Evolutionary conservation across 1,284 basidiomycete species (phyloP), one percentile per base, ranked within the genome.

Genomic region (Naganishia sp.): DNA sequence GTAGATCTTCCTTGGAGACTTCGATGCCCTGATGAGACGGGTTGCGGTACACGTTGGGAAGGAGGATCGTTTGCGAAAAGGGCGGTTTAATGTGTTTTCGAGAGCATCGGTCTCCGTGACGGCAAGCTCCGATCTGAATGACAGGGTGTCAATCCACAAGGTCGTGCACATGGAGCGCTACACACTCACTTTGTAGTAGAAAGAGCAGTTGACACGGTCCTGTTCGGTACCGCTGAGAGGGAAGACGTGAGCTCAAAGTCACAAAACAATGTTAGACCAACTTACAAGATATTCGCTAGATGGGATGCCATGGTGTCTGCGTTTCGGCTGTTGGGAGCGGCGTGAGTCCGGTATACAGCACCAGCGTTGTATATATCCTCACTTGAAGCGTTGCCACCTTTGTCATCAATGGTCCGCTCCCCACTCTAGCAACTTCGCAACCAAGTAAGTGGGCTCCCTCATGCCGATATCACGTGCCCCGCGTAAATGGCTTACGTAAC

Each of bases 41-140:
- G 80, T 99, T 99, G 79, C 98, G 94, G 80, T 98, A 99, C 57
- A 99, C 94, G 75, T 99, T 99, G n/a, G 94, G 92, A 21, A 99
- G 85, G 25, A 99, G 85, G 49, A 99, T 94, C 2, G 96, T 99
- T 75, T 97, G 94, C 1, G 94, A 97, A 81, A 95, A 98, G 2
- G 92, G 90, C 1, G 96, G 96, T 74, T 90, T 89, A 79, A 97
- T 98, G 81, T 99, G 96, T 79, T 99, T 98, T 74, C 96, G 71
- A 15, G 79, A 80, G 69, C 79, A 78, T 61, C 79, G 71, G 63
- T 79, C 77, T 31, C 79, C 79, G 69, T 81, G 78, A 70, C 78
- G 65, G 65, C 77, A 79, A 17, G 79, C 78, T 42, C 77, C 78
- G 58, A 79, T 80, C 73, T 67, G 57, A 13, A 32, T 54, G 57